phyloP scores from a whole-genome alignment of 495 filamentous ascomycete species.

The Cercophora sp. region DNA sequence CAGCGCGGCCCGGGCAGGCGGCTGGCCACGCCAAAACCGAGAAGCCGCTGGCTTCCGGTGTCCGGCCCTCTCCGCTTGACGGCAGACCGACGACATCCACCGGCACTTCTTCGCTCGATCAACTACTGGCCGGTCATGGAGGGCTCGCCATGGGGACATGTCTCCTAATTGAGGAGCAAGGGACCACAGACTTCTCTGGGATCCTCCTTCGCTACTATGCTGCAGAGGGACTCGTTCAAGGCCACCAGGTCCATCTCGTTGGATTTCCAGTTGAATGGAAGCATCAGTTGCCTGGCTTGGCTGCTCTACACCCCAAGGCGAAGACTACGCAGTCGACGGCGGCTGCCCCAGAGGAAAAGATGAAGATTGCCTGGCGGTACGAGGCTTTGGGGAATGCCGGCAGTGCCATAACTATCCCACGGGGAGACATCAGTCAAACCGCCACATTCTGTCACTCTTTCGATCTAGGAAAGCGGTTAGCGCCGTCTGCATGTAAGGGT shows the following conservation, averaged over 20 bases:
- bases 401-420: conserved; percentile 51
- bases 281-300: conserved; percentile 73
- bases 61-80: conserved; percentile 85
- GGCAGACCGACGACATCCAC: conserved; percentile 88
- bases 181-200: conserved; percentile 91
- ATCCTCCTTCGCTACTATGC: conserved; percentile 84
- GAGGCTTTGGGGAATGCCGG: conserved; percentile 65
- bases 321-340: conserved; percentile 36
- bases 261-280: conserved; percentile 77
- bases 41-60: conserved; percentile 54
- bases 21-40: conserved; percentile 28
- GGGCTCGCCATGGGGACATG: conserved; percentile 79
- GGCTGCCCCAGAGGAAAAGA: conserved; percentile 57
- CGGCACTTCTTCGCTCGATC: conserved; percentile 78
- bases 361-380: conserved; percentile 99
- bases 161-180: conserved; percentile 82
- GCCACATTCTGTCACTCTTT: conserved; percentile 78
- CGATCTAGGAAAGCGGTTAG: conserved; percentile 81
- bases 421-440: conserved; percentile 39
- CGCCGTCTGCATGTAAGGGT: conserved; percentile 47
- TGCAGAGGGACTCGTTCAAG: conserved; percentile 89
- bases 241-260: conserved; percentile 80
- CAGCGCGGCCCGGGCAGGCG: conserved; percentile 24
- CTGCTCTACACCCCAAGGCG: conserved; percentile 41
- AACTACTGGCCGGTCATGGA: conserved; percentile 80